Base-by-base conservation (phyloP, 441 rosid species). In the Arabidopsis lyrata region DNA sequence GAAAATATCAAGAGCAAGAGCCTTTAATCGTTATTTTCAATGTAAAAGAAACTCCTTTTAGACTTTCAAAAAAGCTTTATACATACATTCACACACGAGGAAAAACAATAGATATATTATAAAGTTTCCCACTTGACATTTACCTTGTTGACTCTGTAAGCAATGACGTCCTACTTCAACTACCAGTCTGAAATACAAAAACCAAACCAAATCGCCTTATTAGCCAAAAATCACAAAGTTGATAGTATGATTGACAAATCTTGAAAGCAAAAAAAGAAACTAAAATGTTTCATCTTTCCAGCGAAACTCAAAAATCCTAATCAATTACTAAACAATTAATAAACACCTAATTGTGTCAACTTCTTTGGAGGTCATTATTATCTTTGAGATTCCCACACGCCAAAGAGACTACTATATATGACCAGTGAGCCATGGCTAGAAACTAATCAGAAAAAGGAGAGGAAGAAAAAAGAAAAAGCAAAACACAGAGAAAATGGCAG, bases 401-500 rank as follows among this genome's bases (percentile, higher is more conserved):
- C 24, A 24, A 27, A 52, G 6, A 50, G 14, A 74, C 54, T 59
- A 24, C 54, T 58, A 66, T 75, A 68, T 60, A 24, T 60, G 31
- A 58, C 8, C 10, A 31, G 36, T 18, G 47, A 35, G 59, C 1
- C 59, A 18, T 57, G 4, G 16, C 53, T 13, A n/a, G 34, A 36
- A 27, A 48, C 32, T 16, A 41, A 14, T 3, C 47, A 31, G 29
- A 4, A 29, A 38, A 27, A 29, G 14, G 5, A 42, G 32, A 22
- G 18, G 12, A 68, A 20, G 22, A 32, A 67, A 20, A 15, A 34
- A 61, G 1, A 47, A 34, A 1, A 47, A 10, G 41, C 53, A 72
- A 68, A 61, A 12, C 53, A 31, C 35, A 31, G 36, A 39, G 52
- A 73, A 74, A 48, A 86, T 86, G 92, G 88, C 88, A 52, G 85